Evolutionary conservation across 305 asterid genomes (phyloP), one percentile per base, ranked within the genome.

Genomic region (Striga hermonthica): DNA sequence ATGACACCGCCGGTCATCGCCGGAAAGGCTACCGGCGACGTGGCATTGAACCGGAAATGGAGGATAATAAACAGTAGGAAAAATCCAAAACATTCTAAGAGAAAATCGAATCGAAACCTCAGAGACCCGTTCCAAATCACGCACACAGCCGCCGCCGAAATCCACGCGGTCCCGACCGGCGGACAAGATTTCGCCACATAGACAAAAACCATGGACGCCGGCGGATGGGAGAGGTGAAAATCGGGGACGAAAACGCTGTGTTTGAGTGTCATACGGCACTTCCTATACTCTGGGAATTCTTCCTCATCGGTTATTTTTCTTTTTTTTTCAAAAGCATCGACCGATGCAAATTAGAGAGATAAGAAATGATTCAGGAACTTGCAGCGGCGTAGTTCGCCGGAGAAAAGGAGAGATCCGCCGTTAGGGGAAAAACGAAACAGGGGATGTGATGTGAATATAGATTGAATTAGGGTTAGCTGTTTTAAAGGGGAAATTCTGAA

Each of bases 261-360:
- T 71, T 83, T 80, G 34, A 80, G 88, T 83, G 95, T 91, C 96
- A 86, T 86, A 91, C 97, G 96, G 90, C 97, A 91, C 97, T 91
- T 91, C 96, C 96, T 91, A 91, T 91, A 64, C 89, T 70, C 67
- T 78, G 91, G 97, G 97, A 83, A 49, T 67, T 88, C 87, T 88
- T 90, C 97, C 84, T 90, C 97, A 90, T 71, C 3, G 95, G 86
- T 22, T 4, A 35, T 57, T 9, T 57, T 22, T 22, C 2, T 22
- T 22, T 22, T 22, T 22, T 22, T 22, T 22, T 22, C 31, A 22
- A 22, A 22, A 22, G 31, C 31, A 22, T 22, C 31, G 31, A 22
- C 31, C 31, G 31, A 22, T 22, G 31, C 31, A 10, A 16, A 10
- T 7, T 41, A 41, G 4, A 61, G 2, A 3, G 4, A 45, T 4